Evolutionary conservation across 2,329 filamentous ascomycete genomes (phyloP).

Genomic region (Sarocladiaceae sp.): DNA sequence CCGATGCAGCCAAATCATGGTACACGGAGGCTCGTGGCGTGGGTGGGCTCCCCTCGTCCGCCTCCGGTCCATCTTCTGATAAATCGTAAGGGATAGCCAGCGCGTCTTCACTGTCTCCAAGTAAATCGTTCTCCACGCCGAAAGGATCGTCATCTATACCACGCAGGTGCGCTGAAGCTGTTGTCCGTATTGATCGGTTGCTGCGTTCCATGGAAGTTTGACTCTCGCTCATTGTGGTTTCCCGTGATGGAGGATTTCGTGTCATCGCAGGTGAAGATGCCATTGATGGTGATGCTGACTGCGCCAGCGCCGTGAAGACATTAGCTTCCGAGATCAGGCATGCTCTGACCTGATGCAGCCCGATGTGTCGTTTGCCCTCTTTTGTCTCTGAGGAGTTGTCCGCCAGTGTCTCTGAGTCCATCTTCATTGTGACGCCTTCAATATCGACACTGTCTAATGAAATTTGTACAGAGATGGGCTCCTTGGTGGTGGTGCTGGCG

Average conservation of each 20-base stretch:
- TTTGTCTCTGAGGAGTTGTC: constrained; percentile 38
- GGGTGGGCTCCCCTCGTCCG: constrained; percentile 31
- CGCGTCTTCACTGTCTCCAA: constrained; percentile 48
- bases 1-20: constrained; percentile 24
- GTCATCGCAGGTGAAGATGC: constrained; percentile 47
- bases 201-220: constrained; percentile 18
- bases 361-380: constrained; percentile 59
- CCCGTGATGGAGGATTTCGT: constrained; percentile 26
- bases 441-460: constrained; percentile 58
- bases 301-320: constrained; percentile 54
- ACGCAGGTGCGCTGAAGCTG: background rate
- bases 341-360: constrained; percentile 56
- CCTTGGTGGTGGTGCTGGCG: constrained; percentile 35
- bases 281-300: constrained; percentile 36
- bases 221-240: constrained; percentile 16
- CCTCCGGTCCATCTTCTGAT: constrained; percentile 28
- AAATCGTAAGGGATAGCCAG: constrained; percentile 51
- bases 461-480: constrained; percentile 58
- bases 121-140: constrained; percentile 19
- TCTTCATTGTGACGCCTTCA: constrained; percentile 53
- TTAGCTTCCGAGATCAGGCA: constrained; percentile 62
- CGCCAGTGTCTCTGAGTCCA: constrained; percentile 16
- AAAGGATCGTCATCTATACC: constrained; percentile 14
- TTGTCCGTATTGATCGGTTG: constrained; percentile 6
- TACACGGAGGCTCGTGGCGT: constrained; percentile 50